Evolutionary conservation across 2,329 filamentous ascomycete genomes (phyloP).

Genomic region (Lecanosticta acicola): DNA sequence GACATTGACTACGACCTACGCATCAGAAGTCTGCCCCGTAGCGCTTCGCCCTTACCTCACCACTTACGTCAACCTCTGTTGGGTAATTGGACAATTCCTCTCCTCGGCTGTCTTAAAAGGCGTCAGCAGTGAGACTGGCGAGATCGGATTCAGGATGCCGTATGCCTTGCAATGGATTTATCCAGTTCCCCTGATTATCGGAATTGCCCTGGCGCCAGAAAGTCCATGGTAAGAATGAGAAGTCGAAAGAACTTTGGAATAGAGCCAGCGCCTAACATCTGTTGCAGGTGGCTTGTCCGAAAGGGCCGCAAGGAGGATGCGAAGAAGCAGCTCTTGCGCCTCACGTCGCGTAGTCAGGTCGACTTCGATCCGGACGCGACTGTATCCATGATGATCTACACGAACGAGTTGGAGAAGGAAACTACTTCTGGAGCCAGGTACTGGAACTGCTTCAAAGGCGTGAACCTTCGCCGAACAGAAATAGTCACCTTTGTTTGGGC

Average conservation of each 20-base stretch:
- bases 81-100: constrained; percentile 57
- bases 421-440: constrained; percentile 45
- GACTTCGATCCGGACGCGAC: constrained; percentile 78
- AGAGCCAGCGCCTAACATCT: neutral
- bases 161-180: constrained; percentile 42
- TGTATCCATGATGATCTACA: constrained; percentile 75
- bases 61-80: constrained; percentile 57
- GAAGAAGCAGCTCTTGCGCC: constrained; percentile 17
- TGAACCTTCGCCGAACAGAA: constrained; percentile 45
- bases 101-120: constrained; percentile 35
- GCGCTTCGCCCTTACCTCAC: constrained; percentile 54
- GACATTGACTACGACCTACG: constrained; percentile 52
- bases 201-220: constrained; percentile 28
- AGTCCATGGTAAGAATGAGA: constrained; percentile 24
- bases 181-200: constrained; percentile 29
- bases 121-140: constrained; percentile 16
- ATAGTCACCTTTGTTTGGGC: constrained; percentile 27
- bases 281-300: constrained; percentile 26
- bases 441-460: constrained; percentile 48
- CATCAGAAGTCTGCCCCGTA: constrained; percentile 58
- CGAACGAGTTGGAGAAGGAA: constrained; percentile 50
- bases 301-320: constrained; percentile 30
- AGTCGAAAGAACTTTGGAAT: neutral
- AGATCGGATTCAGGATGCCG: constrained; percentile 38
- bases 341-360: constrained; percentile 46